phyloP scores from a whole-genome alignment of 139 green algal genomes.

The Picochlorum sp. region DNA sequence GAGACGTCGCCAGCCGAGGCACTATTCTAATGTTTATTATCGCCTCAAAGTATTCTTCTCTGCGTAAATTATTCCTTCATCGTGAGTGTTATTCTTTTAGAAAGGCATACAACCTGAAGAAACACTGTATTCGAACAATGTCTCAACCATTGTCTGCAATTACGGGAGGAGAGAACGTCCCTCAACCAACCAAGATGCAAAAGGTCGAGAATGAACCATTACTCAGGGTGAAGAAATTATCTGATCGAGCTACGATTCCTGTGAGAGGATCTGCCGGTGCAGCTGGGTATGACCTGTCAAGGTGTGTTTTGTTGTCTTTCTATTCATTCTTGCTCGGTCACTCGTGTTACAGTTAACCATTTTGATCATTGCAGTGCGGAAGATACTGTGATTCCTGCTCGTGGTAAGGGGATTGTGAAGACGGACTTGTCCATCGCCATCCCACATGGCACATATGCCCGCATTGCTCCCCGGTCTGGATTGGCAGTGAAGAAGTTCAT shows the following conservation, averaged over 20 bases:
- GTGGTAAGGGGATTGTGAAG: conserved; percentile 73
- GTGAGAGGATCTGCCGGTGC: conserved; percentile 69
- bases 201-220: not conserved
- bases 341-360: not conserved
- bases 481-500: conserved; percentile 95
- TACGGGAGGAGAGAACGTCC: conserved; percentile 14
- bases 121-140: not conserved
- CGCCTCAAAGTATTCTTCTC: not conserved
- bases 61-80: not conserved
- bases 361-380: conserved; percentile 54
- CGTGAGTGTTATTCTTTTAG: not conserved
- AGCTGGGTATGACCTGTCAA: conserved; percentile 90
- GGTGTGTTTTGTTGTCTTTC: conserved; percentile 28
- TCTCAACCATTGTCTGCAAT: not conserved
- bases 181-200: conserved; percentile 13
- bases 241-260: conserved; percentile 68
- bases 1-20: not conserved
- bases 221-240: conserved; percentile 71
- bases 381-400: conserved; percentile 73
- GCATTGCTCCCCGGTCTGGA: conserved; percentile 89
- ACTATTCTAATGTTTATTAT: not conserved
- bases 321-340: not conserved
- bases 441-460: conserved; percentile 85
- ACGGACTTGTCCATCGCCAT: conserved; percentile 85
- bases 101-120: not conserved